Evolutionary conservation across 768 basidiomycete species (phyloP).

Genomic region (Phanerodontia chrysosporium): DNA sequence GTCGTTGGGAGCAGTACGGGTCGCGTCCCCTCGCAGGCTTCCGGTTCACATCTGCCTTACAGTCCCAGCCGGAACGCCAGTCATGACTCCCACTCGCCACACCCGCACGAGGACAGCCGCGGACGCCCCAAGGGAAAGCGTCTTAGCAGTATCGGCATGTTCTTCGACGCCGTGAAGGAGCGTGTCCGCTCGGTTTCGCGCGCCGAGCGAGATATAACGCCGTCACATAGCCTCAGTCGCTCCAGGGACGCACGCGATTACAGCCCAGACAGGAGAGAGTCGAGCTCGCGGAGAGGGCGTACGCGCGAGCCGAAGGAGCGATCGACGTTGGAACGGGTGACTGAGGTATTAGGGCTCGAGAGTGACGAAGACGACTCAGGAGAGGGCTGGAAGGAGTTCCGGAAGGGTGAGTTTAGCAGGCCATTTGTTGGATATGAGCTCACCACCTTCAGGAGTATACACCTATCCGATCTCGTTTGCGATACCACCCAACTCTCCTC

Average conservation of each 20-base stretch:
- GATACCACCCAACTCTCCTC: slow-evolving; percentile 76
- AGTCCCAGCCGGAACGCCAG: not conserved
- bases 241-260: slow-evolving; percentile 15
- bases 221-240: slow-evolving; percentile 6
- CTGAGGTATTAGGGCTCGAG: slow-evolving; percentile 38
- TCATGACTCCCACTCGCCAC: slow-evolving; percentile 4
- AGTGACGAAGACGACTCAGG: slow-evolving; percentile 39
- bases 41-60: not conserved
- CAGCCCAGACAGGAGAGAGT: slow-evolving; percentile 21
- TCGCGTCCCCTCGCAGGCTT: slow-evolving; percentile 3
- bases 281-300: slow-evolving; percentile 19
- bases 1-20: slow-evolving; percentile 19
- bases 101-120: slow-evolving; percentile 21
- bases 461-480: slow-evolving; percentile 92
- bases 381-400: slow-evolving; percentile 81
- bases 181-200: slow-evolving; percentile 46
- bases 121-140: slow-evolving; percentile 30
- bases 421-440: slow-evolving; percentile 6
- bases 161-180: slow-evolving; percentile 41
- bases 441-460: slow-evolving; percentile 62
- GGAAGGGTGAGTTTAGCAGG: slow-evolving; percentile 54
- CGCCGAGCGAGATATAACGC: slow-evolving; percentile 11
- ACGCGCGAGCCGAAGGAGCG: slow-evolving; percentile 23
- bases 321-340: slow-evolving; percentile 32
- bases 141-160: slow-evolving; percentile 48